Conservation (phyloP, 2,329 filamentous ascomycete genomes). For the Aspergillus piperis region DNA sequence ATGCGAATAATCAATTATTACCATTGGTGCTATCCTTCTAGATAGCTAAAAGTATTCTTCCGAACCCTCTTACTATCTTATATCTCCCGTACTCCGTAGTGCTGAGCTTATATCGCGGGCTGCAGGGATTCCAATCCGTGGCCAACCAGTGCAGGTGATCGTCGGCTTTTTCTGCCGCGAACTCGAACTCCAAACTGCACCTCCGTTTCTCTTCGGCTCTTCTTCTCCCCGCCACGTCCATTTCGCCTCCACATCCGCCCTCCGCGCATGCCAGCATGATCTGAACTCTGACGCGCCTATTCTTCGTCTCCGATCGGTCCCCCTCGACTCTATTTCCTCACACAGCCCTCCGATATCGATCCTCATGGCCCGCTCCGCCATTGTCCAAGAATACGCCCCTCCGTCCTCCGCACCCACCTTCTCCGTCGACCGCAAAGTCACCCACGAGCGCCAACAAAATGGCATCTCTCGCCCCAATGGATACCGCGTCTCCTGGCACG, state of each 20-base stretch:
- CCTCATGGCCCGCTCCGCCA: constrained; percentile 45
- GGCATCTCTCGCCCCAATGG: constrained; percentile 79
- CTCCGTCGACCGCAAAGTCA: constrained; percentile 54
- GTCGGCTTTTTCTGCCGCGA: constrained; percentile 7
- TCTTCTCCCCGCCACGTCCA: constrained; percentile 5
- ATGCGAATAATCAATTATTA: too few relatives aligned
- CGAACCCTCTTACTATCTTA: too few relatives aligned
- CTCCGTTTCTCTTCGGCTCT: background rate
- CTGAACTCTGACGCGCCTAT: constrained; percentile 13
- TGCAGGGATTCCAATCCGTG: background rate
- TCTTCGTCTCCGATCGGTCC: constrained; percentile 10
- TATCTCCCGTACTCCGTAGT: too few relatives aligned
- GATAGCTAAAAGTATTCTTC: too few relatives aligned
- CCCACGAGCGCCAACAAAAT: constrained; percentile 58
- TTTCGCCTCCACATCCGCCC: constrained; percentile 2
- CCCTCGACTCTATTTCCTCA: constrained; percentile 1
- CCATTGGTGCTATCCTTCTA: background rate
- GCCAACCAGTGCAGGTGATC: constrained; percentile 4
- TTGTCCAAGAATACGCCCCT: constrained; percentile 53
- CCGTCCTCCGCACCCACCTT: constrained; percentile 45
- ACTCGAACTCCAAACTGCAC: constrained; percentile 7
- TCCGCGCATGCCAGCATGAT: constrained; percentile 6
- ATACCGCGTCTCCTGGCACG: constrained; percentile 92
- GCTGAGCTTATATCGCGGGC: background rate
- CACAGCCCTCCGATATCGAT: constrained; percentile 3